Evolutionary conservation across 306 rosid species (phyloP).

Genomic region (Lotus japonicus): DNA sequence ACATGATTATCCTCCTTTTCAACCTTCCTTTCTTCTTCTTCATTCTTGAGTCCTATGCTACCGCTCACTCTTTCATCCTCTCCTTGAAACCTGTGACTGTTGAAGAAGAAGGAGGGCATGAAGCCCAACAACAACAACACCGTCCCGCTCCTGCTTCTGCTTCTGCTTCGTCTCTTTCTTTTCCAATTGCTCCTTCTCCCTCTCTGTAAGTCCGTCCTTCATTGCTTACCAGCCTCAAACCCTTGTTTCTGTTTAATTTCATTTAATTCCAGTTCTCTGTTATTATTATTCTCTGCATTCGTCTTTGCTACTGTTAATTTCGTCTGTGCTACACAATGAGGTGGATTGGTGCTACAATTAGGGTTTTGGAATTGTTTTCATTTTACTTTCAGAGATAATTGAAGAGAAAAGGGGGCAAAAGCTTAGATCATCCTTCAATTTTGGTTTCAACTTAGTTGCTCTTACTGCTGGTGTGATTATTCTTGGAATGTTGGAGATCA

Average conservation of each 20-base stretch:
- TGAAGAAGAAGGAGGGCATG: slow-evolving; percentile 41
- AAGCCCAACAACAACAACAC: slow-evolving; percentile 13
- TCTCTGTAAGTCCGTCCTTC: slow-evolving; percentile 53
- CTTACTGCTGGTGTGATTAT: not conserved
- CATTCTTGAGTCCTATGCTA: not conserved
- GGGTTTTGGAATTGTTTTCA: slow-evolving; percentile 32
- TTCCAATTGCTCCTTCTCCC: slow-evolving; percentile 2
- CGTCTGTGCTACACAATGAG: not conserved
- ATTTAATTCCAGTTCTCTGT: too few species aligned
- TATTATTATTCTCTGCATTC: slow-evolving; percentile 13
- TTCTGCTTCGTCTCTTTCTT: not conserved
- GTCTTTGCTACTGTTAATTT: not conserved
- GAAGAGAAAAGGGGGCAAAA: too few species aligned
- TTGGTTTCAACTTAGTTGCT: not conserved
- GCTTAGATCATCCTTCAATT: not conserved
- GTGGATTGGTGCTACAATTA: slow-evolving; percentile 3
- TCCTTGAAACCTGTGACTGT: too few species aligned
- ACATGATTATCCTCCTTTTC: too few species aligned
- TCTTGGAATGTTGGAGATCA: not conserved
- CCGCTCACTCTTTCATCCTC: slow-evolving; percentile 5
- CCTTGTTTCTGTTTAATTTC: too few species aligned
- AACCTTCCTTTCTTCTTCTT: too few species aligned
- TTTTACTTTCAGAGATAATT: not conserved
- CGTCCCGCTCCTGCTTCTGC: not conserved
- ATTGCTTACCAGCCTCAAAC: too few species aligned